Evolutionary conservation across 176 grass and related monocot species (phyloP).

Genomic region (Secale cereale): DNA sequence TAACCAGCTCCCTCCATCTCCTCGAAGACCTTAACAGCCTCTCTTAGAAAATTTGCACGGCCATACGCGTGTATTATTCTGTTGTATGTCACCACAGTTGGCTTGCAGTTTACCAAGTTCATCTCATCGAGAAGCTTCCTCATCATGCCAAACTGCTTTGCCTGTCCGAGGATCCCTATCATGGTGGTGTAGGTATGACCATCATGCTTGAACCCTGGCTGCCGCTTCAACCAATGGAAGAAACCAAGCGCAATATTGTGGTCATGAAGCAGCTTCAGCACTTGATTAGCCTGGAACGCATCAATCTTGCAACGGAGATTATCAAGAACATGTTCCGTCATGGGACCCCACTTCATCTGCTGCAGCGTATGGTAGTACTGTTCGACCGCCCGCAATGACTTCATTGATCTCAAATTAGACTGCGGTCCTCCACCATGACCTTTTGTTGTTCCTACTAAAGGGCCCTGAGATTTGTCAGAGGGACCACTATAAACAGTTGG

Average conservation of each 20-base stretch:
- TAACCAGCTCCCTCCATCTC: slow-evolving; percentile 83
- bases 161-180: slow-evolving; percentile 95
- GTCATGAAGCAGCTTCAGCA: slow-evolving; percentile 83
- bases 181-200: slow-evolving; percentile 94
- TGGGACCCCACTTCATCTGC: slow-evolving; percentile 83
- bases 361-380: slow-evolving; percentile 83
- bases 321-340: slow-evolving; percentile 65
- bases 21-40: slow-evolving; percentile 76
- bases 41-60: slow-evolving; percentile 78
- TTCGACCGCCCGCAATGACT: slow-evolving; percentile 63
- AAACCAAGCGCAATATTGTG: slow-evolving; percentile 70
- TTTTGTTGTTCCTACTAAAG: slow-evolving; percentile 46
- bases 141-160: slow-evolving; percentile 72
- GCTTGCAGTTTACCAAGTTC: slow-evolving; percentile 64
- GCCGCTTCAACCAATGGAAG: slow-evolving; percentile 84
- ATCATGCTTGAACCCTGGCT: slow-evolving; percentile 91
- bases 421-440: slow-evolving; percentile 35
- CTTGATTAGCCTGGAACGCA: slow-evolving; percentile 87
- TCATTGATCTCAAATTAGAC: slow-evolving; percentile 49
- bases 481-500: slow-evolving; percentile 33
- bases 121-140: slow-evolving; percentile 86
- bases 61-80: slow-evolving; percentile 95
- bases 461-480: slow-evolving; percentile 40
- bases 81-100: slow-evolving; percentile 92
- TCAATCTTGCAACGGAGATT: slow-evolving; percentile 75